phyloP scores from a whole-genome alignment of 148 eudicot species.

The Persicaria tinctoria region DNA sequence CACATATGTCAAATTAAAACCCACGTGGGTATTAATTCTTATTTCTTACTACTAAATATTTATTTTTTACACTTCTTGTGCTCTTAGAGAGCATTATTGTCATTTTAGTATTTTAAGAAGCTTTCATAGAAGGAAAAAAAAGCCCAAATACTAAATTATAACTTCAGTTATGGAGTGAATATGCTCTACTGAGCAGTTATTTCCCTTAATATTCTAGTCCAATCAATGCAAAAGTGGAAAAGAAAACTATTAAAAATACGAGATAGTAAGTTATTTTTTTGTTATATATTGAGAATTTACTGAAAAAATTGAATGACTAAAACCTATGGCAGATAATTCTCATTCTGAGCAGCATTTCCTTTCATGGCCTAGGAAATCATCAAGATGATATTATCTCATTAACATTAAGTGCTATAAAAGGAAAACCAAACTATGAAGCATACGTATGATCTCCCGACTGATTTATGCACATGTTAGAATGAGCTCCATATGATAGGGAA shows the following conservation, averaged over 20 bases:
- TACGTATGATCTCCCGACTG: constrained; percentile 59
- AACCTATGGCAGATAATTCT: constrained; percentile 94
- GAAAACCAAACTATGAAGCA: not conserved
- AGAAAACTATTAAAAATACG: not conserved
- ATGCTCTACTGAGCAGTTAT: not conserved
- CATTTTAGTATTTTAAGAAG: not conserved
- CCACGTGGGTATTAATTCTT: not conserved
- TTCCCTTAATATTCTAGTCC: not conserved
- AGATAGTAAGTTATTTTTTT: not conserved
- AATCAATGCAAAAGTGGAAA: not conserved
- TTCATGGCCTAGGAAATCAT: constrained; percentile 66
- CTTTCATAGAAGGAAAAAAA: not conserved
- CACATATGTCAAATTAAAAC: not conserved
- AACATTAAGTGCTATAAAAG: not conserved
- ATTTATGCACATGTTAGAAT: constrained; percentile 91
- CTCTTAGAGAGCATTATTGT: not conserved
- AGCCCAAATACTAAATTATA: not conserved
- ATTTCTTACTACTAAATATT: not conserved
- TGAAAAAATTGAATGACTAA: not conserved
- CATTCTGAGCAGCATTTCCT: constrained; percentile 76
- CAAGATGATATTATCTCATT: constrained; percentile 10
- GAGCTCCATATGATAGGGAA: constrained; percentile 92
- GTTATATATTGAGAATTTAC: not conserved
- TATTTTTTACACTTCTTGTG: not conserved
- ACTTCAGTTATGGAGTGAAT: not conserved